Base-by-base conservation (phyloP, 179 eudicot genomes). In the Amaranthus tricolor region DNA sequence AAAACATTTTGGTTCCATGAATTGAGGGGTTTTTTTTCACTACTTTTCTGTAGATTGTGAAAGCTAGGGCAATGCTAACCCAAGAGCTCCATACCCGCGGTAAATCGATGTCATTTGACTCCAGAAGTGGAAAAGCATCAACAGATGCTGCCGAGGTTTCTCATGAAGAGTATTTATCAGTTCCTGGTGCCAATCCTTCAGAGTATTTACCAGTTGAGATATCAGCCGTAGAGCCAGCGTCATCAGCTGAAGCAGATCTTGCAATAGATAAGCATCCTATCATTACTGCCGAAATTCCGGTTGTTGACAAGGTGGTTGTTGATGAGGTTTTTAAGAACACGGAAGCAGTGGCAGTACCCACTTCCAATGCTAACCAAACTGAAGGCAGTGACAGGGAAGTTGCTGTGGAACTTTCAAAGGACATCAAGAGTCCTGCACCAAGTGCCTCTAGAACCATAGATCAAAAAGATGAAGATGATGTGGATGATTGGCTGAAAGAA, bases 401-500 rank as follows among this genome's bases (percentile, higher is more conserved):
- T 48, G 76, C 85, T 54, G 77, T 85, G 78, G 93, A 86, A 70
- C 80, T 55, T 51, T 72, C 84, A 7, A 56, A 60, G 10, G 66
- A 75, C 67, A 65, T 59, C 53, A 78, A 79, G 74, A 73, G 58
- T 52, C 57, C 71, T 3, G 56, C 24, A 43, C 52, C 83, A 52
- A 74, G 54, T 48, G n/a, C 83, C 8, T 76, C 82, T 31, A 83
- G 75, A 66, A 67, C n/a, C 17, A 7, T 55, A 51, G 82, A 74
- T 17, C 75, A 76, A 3, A 76, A 83, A 47, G 88, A 83, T 56
- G 92, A 89, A 24, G 96, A 93, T 50, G 96, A 88, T 72, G 89
- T 70, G 9, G 96, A 89, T 79, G 98, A 89, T 74, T 93, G 98
- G 98, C 79, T 93, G 49, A 85, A 89, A 83, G 98, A 92, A 80